These are phyloP conservation scores for Fonsecaea monophora DNA, from an alignment of 2,329 filamentous ascomycete genomes.

Conservation along the genomic window DNA sequence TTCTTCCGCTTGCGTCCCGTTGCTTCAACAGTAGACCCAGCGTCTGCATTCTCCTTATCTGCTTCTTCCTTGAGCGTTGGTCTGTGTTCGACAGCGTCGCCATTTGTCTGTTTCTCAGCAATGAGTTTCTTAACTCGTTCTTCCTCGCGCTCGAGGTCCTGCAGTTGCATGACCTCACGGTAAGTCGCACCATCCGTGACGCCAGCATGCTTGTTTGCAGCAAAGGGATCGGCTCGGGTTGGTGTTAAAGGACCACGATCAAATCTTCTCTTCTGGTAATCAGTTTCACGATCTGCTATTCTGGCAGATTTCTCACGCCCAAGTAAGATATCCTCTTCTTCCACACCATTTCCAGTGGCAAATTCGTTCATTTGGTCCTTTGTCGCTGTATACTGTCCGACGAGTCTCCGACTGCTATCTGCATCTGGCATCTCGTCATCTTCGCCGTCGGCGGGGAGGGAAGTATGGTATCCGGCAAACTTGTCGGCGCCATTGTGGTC, in stretches of 20 bases:
- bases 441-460: conserved; percentile 79
- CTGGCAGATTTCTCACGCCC: conserved; percentile 87
- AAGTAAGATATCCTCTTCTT: conserved; percentile 88
- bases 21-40: conserved; percentile 69
- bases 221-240: conserved; percentile 84
- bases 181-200: conserved; percentile 74
- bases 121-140: conserved; percentile 82
- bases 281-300: conserved; percentile 90
- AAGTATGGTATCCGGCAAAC: conserved; percentile 88
- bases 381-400: conserved; percentile 95
- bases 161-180: conserved; percentile 85
- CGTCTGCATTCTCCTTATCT: conserved; percentile 76
- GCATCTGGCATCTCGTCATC: conserved; percentile 78
- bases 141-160: conserved; percentile 92
- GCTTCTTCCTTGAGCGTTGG: conserved; percentile 71
- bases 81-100: conserved; percentile 65
- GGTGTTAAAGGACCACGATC: conserved; percentile 81
- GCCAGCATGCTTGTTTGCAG: conserved; percentile 73
- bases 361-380: conserved; percentile 94
- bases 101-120: conserved; percentile 69
- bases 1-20: conserved; percentile 84
- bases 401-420: conserved; percentile 73
- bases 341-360: conserved; percentile 80
- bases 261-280: conserved; percentile 96
- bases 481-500: conserved; percentile 74